Conservation (phyloP, 2,329 filamentous ascomycete genomes). For the Fusarium sp. region DNA sequence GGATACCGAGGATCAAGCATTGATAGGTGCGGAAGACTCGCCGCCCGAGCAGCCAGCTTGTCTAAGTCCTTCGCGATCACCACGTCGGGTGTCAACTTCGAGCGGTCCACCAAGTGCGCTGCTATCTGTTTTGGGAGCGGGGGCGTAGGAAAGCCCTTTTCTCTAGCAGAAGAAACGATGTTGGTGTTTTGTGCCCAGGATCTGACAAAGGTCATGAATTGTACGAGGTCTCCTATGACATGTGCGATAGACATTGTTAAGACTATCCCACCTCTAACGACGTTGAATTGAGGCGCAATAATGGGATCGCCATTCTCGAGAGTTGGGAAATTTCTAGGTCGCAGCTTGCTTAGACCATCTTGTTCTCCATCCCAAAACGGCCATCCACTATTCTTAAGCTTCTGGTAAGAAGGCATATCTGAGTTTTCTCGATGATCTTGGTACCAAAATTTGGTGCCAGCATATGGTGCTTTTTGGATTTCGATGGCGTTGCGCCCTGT, state of each 20-base stretch:
- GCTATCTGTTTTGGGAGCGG: slow-evolving; percentile 3
- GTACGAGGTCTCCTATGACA: slow-evolving; percentile 19
- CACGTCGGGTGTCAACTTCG: slow-evolving; percentile 3
- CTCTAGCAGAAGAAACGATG: slow-evolving; percentile 4
- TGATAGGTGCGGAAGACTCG: not conserved
- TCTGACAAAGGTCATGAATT: slow-evolving; percentile 15
- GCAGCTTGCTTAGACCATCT: slow-evolving; percentile 19
- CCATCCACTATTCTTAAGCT: slow-evolving; percentile 11
- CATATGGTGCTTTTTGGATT: not conserved
- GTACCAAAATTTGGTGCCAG: slow-evolving; percentile 12
- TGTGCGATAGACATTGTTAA: slow-evolving; percentile 25
- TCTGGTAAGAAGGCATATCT: slow-evolving; percentile 11
- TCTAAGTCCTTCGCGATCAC: slow-evolving; percentile 11
- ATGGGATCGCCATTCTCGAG: slow-evolving; percentile 17
- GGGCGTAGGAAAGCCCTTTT: not conserved
- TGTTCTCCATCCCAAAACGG: slow-evolving; percentile 16
- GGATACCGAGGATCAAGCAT: slow-evolving; percentile 18
- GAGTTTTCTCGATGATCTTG: slow-evolving; percentile 5
- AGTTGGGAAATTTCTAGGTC: slow-evolving; percentile 5
- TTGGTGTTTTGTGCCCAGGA: slow-evolving; percentile 18
- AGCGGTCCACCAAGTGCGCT: slow-evolving; percentile 14
- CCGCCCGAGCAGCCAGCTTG: slow-evolving; percentile 3
- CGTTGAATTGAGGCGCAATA: slow-evolving; percentile 20
- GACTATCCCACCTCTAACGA: slow-evolving; percentile 13
- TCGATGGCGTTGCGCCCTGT: slow-evolving; percentile 17